Percentiles rank a stretch among this genome's conserved stretches.
Evolutionary conservation across 345 rosid genomes (phyloP).

Genomic region (Syzygium aromaticum): DNA sequence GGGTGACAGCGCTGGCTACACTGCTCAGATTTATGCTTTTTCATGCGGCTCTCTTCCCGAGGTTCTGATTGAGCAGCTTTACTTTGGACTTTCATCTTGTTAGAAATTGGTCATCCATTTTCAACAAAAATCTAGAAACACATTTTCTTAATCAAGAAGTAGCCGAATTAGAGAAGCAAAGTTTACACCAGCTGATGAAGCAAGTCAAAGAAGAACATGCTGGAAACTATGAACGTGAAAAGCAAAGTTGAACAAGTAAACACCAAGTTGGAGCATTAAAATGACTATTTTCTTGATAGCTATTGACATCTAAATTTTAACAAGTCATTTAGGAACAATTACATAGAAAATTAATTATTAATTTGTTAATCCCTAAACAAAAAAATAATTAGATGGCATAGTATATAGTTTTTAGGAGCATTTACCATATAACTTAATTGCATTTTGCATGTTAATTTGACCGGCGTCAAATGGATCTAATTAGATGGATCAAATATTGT

Average conservation of each 20-base stretch:
- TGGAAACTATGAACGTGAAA: not conserved
- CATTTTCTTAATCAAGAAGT: not conserved
- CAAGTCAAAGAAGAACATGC: not conserved
- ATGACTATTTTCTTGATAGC: no score
- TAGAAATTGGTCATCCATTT: not conserved
- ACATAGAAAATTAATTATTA: no score
- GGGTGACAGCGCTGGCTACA: conserved; percentile 85
- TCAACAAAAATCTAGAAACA: not conserved
- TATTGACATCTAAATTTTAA: no score
- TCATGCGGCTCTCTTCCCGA: conserved; percentile 62
- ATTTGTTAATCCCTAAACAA: no score
- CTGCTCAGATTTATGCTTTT: conserved; percentile 64
- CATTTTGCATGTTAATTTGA: no score
- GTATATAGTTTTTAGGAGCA: no score
- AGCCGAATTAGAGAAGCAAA: not conserved
- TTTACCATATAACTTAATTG: no score
- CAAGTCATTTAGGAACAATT: no score
- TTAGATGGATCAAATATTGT: no score
- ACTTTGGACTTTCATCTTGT: not conserved
- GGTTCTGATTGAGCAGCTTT: conserved; percentile 21
- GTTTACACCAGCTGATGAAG: not conserved
- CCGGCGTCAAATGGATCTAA: no score
- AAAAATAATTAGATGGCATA: no score
- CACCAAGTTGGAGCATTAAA: not conserved
- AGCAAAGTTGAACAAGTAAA: not conserved